Evolutionary conservation across 2,329 filamentous ascomycete genomes (phyloP).

Genomic region (Fusarium sp.): DNA sequence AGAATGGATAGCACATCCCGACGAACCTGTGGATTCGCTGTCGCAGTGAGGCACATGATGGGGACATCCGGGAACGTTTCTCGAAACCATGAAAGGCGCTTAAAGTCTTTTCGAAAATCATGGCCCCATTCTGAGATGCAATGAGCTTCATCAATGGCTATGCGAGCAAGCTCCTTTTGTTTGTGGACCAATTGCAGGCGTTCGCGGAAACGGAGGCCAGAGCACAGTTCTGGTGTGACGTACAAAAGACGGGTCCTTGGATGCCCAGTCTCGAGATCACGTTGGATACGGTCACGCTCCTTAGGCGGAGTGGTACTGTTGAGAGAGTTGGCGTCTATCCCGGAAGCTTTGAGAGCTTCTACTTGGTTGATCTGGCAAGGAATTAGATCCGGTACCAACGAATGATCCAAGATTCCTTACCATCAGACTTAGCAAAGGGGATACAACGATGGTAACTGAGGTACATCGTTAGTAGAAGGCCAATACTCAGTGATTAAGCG

Average conservation of each 20-base stretch:
- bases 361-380: slow-evolving; percentile 85
- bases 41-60: slow-evolving; percentile 92
- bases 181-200: slow-evolving; percentile 78
- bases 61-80: slow-evolving; percentile 84
- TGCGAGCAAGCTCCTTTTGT: slow-evolving; percentile 85
- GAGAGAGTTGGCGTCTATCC: slow-evolving; percentile 84
- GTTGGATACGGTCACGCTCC: slow-evolving; percentile 76
- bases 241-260: slow-evolving; percentile 87
- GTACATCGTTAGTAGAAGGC: slow-evolving; percentile 27
- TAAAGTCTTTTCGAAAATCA: slow-evolving; percentile 94
- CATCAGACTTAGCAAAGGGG: slow-evolving; percentile 90
- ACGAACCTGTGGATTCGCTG: slow-evolving; percentile 83
- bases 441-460: slow-evolving; percentile 88
- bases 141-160: slow-evolving; percentile 94
- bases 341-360: slow-evolving; percentile 76
- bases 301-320: slow-evolving; percentile 80
- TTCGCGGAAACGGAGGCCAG: slow-evolving; percentile 79
- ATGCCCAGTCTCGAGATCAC: slow-evolving; percentile 88
- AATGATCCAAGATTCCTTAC: slow-evolving; percentile 54
- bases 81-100: slow-evolving; percentile 87
- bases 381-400: slow-evolving; percentile 14
- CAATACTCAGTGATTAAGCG: background rate
- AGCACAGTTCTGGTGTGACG: slow-evolving; percentile 91
- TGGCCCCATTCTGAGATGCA: slow-evolving; percentile 99
- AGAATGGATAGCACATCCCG: slow-evolving; percentile 85